A percentile compares a stretch with the other conserved stretches of the same genome.
Evolutionary conservation across 2,329 filamentous ascomycete genomes (phyloP).

Genomic region (Claviceps sp.): DNA sequence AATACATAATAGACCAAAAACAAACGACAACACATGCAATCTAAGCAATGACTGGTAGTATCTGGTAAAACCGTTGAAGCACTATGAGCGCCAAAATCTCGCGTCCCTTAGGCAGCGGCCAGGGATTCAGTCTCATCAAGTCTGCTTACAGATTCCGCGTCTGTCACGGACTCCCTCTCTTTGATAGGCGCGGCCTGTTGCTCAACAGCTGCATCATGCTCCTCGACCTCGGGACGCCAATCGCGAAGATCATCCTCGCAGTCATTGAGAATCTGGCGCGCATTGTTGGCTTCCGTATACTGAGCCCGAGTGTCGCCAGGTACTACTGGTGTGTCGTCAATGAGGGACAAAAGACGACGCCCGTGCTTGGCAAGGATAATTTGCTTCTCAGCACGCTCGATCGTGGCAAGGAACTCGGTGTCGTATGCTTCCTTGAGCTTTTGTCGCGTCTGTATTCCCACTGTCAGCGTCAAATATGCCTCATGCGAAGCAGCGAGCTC

Average conservation of each 20-base stretch:
- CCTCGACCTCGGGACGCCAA: slow-evolving; percentile 45
- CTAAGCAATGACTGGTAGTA: background rate
- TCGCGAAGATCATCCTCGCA: slow-evolving; percentile 76
- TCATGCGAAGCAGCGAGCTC: background rate
- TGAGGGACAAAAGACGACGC: slow-evolving; percentile 65
- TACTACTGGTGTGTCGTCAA: slow-evolving; percentile 82
- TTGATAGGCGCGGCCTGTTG: slow-evolving; percentile 12
- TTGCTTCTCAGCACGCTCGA: slow-evolving; percentile 95
- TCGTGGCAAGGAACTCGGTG: slow-evolving; percentile 74
- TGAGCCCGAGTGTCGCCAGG: slow-evolving; percentile 65
- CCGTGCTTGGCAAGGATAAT: slow-evolving; percentile 87
- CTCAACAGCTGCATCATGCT: slow-evolving; percentile 13
- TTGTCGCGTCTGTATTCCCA: slow-evolving; percentile 87
- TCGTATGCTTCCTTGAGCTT: slow-evolving; percentile 95
- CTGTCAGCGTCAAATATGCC: background rate
- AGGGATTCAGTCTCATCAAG: background rate
- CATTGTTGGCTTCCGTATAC: slow-evolving; percentile 53
- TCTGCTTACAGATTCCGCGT: slow-evolving; percentile 2
- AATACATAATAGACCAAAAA: background rate
- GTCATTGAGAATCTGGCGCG: slow-evolving; percentile 78
- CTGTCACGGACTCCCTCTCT: slow-evolving; percentile 12
- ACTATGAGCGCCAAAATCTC: too few species aligned
- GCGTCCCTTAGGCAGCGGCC: background rate
- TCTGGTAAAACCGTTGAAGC: too few species aligned
- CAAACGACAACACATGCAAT: background rate